Base-by-base conservation (phyloP, 2,329 filamentous ascomycete genomes). In the Paracorniculantispora psalliotae region DNA sequence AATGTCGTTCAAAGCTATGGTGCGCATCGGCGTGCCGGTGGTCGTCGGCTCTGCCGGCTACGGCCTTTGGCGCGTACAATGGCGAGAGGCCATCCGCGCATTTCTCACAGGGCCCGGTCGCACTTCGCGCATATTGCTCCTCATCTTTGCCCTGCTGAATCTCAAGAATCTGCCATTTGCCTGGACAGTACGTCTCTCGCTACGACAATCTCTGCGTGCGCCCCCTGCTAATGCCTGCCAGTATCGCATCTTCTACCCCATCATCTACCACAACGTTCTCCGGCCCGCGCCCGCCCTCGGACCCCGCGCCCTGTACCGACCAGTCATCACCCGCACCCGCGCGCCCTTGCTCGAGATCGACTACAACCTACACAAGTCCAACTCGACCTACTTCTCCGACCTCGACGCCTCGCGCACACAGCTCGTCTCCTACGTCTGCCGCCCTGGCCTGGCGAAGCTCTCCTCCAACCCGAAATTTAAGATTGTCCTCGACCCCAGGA, bases 361-460 rank as follows among this genome's bases (percentile, higher is more conserved):
- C 75, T 91, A 92, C 77, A 93, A 94, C 75, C 69, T 91, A 46
- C 89, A 93, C 80, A 92, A 92, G 71, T 87, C 86, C 62, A 91
- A 92, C 76, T 85, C 83, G 66, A 96, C 92, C 30, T 96, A 96
- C 77, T 96, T 96, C 70, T 79, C 86, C 64, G 91, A 96, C 73
- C 85, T 96, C 64, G 92, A 96, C 73, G 83, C 93, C 61, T 85
- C 88, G 41, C 89, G 94, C 59, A 89, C 89, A 0, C 90, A 96
- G 63, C 83, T 94, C 9, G 85, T 96, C 56, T 88, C 86, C 51
- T 84, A 86, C 64, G 75, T 92, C 2, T 77, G 88, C 56, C 81
- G 80, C 21, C 79, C 81, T 0, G 85, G 85, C 1, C 78, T 88
- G 67, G 74, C 78, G 43, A 75, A 71, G 19, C 71, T 84, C 17